Base-by-base conservation (phyloP, 768 basidiomycete species). In the Pulveroboletus sp. region DNA sequence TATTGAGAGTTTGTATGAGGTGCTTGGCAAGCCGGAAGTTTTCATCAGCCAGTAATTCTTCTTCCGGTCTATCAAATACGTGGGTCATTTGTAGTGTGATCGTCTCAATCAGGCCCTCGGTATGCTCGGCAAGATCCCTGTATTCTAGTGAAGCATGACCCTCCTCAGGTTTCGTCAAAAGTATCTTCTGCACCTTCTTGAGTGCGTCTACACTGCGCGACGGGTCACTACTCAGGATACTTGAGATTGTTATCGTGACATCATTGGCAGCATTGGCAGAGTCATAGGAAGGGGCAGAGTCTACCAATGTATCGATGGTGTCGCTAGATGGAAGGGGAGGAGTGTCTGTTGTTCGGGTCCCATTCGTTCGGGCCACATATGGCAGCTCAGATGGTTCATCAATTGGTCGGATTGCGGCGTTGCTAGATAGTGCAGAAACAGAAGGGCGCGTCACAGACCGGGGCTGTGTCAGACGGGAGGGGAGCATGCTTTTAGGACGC, bases 1-100 rank as follows among this genome's bases (percentile, higher is more conserved):
- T 88, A 60, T 94, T 93, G 27, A 97, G 79, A 0, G 94, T 94
- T 68, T 97, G 94, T 55, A 98, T 95, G 46, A 98, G 80, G 68
- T 98, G 96, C 69, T 99, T 99, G 41, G 94, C 92, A 8, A 99
- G 75, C 36, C 96, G 81, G 72, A 96, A 93, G 60, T 92, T 91
- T 55, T 88, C 84, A 15, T 85, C 83, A 13, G 80, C 71, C 21
- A 82, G 68, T 35, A 94, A 71, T 46, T 89, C 83, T 27, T 86
- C 82, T 27, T 87, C 82, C 2, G 84, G 84, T 41, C 81, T 79
- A 45, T 93, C 89, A 63, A 97, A 98, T 17, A 93, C 83, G 65
- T 92, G 89, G 9, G 88, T 80, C 89, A 95, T 91, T 62, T 94
- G 89, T 24, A 89, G 75, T 4, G 89, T 88, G 60, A 99, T 85